phyloP scores from a whole-genome alignment of 106 monocot species.

The Phalaenopsis aphrodite region DNA sequence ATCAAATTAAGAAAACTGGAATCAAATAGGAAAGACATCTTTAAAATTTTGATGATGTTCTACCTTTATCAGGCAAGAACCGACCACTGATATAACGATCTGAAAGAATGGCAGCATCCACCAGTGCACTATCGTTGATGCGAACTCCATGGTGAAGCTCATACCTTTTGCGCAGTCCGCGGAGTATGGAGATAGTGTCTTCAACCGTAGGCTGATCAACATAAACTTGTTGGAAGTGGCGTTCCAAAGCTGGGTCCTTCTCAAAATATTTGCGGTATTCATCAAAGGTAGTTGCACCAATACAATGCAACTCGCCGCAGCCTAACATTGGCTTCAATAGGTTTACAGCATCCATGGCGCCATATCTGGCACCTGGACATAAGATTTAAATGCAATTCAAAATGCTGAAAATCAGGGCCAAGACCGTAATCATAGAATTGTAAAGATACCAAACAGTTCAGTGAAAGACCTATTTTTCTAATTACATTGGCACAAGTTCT shows the following conservation, averaged over 20 bases:
- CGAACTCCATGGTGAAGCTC: slow-evolving; percentile 98
- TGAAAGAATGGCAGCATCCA: slow-evolving; percentile 87
- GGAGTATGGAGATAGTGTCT: slow-evolving; percentile 92
- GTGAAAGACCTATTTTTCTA: not conserved
- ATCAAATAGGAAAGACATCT: not conserved
- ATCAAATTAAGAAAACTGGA: not conserved
- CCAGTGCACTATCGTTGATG: slow-evolving; percentile 88
- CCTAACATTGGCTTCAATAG: slow-evolving; percentile 98
- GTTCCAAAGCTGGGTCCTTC: slow-evolving; percentile 95
- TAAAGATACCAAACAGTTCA: not conserved
- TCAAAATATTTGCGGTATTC: slow-evolving; percentile 98
- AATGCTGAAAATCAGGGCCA: not conserved
- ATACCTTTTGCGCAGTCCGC: slow-evolving; percentile 93
- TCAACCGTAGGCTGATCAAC: slow-evolving; percentile 92
- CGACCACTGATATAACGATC: slow-evolving; percentile 98
- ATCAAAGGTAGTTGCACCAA: slow-evolving; percentile 96
- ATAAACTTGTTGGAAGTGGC: slow-evolving; percentile 97
- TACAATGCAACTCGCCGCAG: slow-evolving; percentile 90
- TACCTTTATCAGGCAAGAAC: slow-evolving; percentile 99
- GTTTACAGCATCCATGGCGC: slow-evolving; percentile 98
- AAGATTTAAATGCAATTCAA: not conserved
- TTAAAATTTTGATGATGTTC: not conserved
- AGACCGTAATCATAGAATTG: not conserved
- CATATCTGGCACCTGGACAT: slow-evolving; percentile 83
- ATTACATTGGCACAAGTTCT: too few species aligned